Evolutionary conservation across 495 filamentous ascomycete species (phyloP).

Genomic region (Aspergillus kassunensis): DNA sequence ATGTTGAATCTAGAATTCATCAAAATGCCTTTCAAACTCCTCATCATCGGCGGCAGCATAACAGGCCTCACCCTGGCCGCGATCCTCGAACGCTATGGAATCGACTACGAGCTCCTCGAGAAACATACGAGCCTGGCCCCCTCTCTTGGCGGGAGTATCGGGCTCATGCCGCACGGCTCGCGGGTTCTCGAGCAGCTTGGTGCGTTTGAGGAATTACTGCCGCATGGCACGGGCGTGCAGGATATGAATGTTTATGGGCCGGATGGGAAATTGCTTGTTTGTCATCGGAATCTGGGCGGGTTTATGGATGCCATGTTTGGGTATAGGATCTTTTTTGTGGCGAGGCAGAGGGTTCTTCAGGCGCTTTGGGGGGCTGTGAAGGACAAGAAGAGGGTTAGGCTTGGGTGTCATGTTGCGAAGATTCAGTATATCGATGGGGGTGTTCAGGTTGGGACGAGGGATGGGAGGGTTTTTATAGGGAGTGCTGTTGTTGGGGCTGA

Average conservation of each 20-base stretch:
- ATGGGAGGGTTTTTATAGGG: slow-evolving; percentile 37
- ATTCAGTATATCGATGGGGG: slow-evolving; percentile 22
- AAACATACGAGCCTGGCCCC: slow-evolving; percentile 31
- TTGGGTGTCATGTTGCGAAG: slow-evolving; percentile 27
- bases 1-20: no score
- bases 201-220: slow-evolving; percentile 23
- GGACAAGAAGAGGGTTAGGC: slow-evolving; percentile 30
- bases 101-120: slow-evolving; percentile 52
- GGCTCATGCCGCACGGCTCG: slow-evolving; percentile 27
- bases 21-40: slow-evolving; percentile 36
- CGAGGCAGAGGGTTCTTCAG: slow-evolving; percentile 29
- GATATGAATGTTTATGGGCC: neutral
- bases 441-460: slow-evolving; percentile 27
- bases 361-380: slow-evolving; percentile 29
- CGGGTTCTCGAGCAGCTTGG: slow-evolving; percentile 50
- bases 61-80: slow-evolving; percentile 48
- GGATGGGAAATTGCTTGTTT: neutral
- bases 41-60: slow-evolving; percentile 52
- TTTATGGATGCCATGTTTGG: slow-evolving; percentile 13
- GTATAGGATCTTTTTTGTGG: slow-evolving; percentile 26
- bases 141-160: slow-evolving; percentile 40
- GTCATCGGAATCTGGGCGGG: neutral
- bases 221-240: neutral
- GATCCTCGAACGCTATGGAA: slow-evolving; percentile 37
- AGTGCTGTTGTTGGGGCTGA: slow-evolving; percentile 48